Base-by-base conservation (phyloP, 2,329 filamentous ascomycete genomes). In the Botrytis deweyae region DNA sequence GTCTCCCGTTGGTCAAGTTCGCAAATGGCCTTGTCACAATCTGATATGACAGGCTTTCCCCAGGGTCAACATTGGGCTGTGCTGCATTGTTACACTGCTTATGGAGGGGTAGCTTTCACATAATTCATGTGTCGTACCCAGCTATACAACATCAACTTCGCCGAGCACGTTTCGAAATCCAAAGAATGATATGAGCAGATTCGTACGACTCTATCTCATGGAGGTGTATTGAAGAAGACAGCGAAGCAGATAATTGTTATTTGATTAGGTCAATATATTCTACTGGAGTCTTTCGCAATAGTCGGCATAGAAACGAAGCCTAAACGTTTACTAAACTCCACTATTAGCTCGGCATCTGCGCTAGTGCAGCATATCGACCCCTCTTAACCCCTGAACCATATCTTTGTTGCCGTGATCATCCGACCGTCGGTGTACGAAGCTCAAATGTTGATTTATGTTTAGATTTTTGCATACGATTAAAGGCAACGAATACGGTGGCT, bases 351-450 rank as follows among this genome's bases (percentile, higher is more conserved):
- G 65, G 65, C 65, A 55, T 52, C 16, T n/a, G 20, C 33, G n/a
- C n/a, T 58, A 58, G n/a, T 58, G 52, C 52, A 55, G n/a, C 10
- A 40, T 67, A 52, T 67, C 55, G 46, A 68, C 46, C 46, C 46
- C 65, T 67, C 65, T 55, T 67, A 40, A 25, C 64, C 64, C 64
- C 64, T 67, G 64, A 38, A 52, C 46, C 64, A 52, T n/a, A 67
- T 40, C 9, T 18, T 40, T 52, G 64, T 52, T n/a, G 46, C 29
- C 64, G 63, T 66, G 64, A 66, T 36, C 20, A 66, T 66, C 29
- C 52, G 52, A 58, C 64, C 44, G 29, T 52, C 65, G 33, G 65
- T 40, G 33, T 52, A n/a, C 20, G 44, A 49, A 49, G 29, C 29
- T 38, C 64, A 52, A 64, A 44, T 44, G 62, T 44, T 42, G n/a